Percentiles rank a stretch among this genome's conserved stretches.
phyloP scores from a whole-genome alignment of 495 filamentous ascomycete genomes.

The Lepraria neglecta region DNA sequence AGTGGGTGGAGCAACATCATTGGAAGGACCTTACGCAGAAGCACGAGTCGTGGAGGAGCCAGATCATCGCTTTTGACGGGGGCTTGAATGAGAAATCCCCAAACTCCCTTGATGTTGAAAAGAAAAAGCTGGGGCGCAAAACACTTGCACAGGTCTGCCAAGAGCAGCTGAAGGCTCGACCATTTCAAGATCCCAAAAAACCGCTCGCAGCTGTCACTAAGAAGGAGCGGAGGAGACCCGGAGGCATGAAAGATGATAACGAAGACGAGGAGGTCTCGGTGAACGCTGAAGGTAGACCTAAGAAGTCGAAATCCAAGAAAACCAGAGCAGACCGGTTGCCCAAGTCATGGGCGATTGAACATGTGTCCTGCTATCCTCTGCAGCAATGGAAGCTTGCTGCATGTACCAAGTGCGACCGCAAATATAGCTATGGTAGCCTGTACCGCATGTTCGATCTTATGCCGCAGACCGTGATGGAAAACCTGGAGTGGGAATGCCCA shows the following conservation, averaged over 20 bases:
- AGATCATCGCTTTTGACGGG: constrained; percentile 63
- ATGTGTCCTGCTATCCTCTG: constrained; percentile 72
- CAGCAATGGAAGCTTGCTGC: constrained; percentile 71
- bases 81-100: constrained; percentile 56
- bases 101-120: constrained; percentile 56
- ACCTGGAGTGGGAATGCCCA: constrained; percentile 77
- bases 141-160: constrained; percentile 85
- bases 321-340: constrained; percentile 36
- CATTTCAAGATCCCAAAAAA: constrained; percentile 54
- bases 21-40: constrained; percentile 72
- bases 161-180: constrained; percentile 68
- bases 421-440: constrained; percentile 83
- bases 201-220: constrained; percentile 27
- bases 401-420: constrained; percentile 64
- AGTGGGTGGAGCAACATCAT: constrained; percentile 87
- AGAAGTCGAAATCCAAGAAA: constrained; percentile 45
- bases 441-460: constrained; percentile 84
- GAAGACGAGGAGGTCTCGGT: constrained; percentile 37
- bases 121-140: constrained; percentile 57
- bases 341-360: constrained; percentile 54
- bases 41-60: constrained; percentile 73
- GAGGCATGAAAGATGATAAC: constrained; percentile 15
- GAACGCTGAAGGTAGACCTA: constrained; percentile 37
- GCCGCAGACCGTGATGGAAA: constrained; percentile 71
- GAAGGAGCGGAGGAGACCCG: constrained; percentile 11